phyloP scores from a whole-genome alignment of 1,284 basidiomycete species.

The Schizophyllum commune region DNA sequence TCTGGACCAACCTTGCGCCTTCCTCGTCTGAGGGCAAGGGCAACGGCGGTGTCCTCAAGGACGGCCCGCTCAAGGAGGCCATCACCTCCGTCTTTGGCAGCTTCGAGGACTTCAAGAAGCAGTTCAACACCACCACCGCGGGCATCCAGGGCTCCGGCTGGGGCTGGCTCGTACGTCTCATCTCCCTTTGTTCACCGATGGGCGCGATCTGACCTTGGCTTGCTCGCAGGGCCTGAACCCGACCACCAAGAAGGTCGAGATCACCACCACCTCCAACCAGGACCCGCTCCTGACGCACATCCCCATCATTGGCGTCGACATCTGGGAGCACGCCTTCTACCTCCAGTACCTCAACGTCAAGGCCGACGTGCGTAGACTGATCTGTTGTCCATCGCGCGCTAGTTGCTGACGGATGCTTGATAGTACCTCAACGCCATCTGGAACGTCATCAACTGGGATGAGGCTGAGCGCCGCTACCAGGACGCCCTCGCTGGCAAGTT shows the following conservation, averaged over 20 bases:
- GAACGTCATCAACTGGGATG: constrained; percentile 77
- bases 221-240: constrained; percentile 54
- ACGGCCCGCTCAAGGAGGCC: constrained; percentile 62
- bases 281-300: constrained; percentile 74
- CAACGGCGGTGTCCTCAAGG: constrained; percentile 54
- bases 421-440: constrained; percentile 77
- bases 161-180: constrained; percentile 76
- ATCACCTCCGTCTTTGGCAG: constrained; percentile 59
- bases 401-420: constrained; percentile 1
- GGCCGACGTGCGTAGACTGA: constrained; percentile 45
- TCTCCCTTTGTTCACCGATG: background rate
- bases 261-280: constrained; percentile 81
- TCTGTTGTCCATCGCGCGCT: background rate
- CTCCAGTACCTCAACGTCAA: constrained; percentile 76
- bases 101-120: constrained; percentile 59
- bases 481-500: constrained; percentile 30
- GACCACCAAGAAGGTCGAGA: constrained; percentile 57
- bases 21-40: constrained; percentile 39
- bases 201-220: background rate
- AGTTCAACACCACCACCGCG: constrained; percentile 71
- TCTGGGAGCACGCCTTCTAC: constrained; percentile 82
- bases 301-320: constrained; percentile 84
- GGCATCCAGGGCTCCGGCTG: constrained; percentile 89
- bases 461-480: constrained; percentile 62
- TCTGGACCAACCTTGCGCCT: constrained; percentile 87